Evolutionary conservation across 2,329 filamentous ascomycete species (phyloP).

Genomic region (Neofusicoccum parvum): DNA sequence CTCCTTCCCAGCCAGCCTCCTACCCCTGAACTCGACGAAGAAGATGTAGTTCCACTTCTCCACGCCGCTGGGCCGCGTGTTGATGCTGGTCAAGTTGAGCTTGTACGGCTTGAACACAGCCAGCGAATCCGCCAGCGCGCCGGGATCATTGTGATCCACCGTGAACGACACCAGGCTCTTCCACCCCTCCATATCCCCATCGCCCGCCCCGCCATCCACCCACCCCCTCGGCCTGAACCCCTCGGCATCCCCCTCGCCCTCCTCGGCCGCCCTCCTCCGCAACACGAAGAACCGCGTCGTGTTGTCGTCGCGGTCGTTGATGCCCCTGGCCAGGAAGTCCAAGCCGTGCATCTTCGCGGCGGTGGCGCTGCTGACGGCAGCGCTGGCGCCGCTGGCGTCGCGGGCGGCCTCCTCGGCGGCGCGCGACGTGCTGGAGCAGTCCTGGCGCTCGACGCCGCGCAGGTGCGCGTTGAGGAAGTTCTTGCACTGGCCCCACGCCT

Average conservation of each 20-base stretch:
- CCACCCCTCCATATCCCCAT: conserved; percentile 26
- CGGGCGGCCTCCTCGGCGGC: conserved; percentile 75
- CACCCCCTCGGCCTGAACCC: conserved; percentile 7
- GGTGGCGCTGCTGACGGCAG: conserved; percentile 76
- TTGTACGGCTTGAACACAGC: conserved; percentile 72
- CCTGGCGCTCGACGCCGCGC: conserved; percentile 74
- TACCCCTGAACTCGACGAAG: conserved; percentile 84
- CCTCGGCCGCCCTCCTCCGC: conserved; percentile 24
- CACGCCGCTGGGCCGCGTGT: conserved; percentile 75
- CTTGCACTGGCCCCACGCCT: conserved; percentile 91
- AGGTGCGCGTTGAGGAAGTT: conserved; percentile 71
- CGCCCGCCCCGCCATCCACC: neutral
- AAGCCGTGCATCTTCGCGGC: conserved; percentile 71
- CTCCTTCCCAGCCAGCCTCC: conserved; percentile 55
- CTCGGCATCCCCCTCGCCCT: neutral
- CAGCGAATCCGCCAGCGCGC: conserved; percentile 80
- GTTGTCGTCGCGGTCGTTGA: conserved; percentile 76
- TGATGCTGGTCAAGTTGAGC: conserved; percentile 88
- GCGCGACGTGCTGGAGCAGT: conserved; percentile 81
- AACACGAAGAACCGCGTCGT: conserved; percentile 79
- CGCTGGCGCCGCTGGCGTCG: conserved; percentile 62
- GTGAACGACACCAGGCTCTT: conserved; percentile 86
- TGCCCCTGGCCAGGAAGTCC: conserved; percentile 67
- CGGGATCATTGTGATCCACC: conserved; percentile 73
- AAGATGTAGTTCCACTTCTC: conserved; percentile 89